These are phyloP conservation scores for Ophiostoma sp. DNA, from an alignment of 2,329 filamentous ascomycete species.

Conservation along the genomic window DNA sequence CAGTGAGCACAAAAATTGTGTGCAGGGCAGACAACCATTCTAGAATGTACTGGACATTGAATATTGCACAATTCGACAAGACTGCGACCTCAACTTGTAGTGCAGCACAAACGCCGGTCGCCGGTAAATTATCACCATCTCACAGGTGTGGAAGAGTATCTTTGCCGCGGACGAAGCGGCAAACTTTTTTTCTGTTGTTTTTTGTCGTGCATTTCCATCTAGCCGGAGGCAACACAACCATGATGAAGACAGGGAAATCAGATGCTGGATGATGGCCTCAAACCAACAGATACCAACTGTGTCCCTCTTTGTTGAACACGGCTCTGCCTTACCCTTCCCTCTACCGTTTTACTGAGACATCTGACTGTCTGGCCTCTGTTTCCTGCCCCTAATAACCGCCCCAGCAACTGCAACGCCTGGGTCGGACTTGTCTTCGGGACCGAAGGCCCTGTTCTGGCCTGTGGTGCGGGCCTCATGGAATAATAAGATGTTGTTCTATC, in stretches of 20 bases:
- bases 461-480: not conserved
- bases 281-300: not conserved
- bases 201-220: constrained; percentile 10
- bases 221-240: constrained; percentile 6
- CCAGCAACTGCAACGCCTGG: not conserved
- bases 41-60: not conserved
- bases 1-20: not conserved
- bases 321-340: not conserved
- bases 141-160: not conserved
- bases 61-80: not conserved
- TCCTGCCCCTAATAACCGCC: too few relatives aligned
- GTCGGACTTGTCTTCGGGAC: constrained; percentile 1
- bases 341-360: not conserved
- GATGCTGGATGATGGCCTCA: not conserved
- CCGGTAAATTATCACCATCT: not conserved
- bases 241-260: not conserved
- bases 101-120: not conserved
- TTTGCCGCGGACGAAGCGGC: not conserved
- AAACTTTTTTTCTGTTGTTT: not conserved
- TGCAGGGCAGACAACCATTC: not conserved
- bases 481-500: not conserved
- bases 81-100: not conserved
- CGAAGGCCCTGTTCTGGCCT: not conserved
- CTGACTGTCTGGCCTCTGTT: not conserved
- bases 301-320: not conserved